phyloP scores from a whole-genome alignment of 208 protist genomes.

The Wallacemonas sp. region DNA sequence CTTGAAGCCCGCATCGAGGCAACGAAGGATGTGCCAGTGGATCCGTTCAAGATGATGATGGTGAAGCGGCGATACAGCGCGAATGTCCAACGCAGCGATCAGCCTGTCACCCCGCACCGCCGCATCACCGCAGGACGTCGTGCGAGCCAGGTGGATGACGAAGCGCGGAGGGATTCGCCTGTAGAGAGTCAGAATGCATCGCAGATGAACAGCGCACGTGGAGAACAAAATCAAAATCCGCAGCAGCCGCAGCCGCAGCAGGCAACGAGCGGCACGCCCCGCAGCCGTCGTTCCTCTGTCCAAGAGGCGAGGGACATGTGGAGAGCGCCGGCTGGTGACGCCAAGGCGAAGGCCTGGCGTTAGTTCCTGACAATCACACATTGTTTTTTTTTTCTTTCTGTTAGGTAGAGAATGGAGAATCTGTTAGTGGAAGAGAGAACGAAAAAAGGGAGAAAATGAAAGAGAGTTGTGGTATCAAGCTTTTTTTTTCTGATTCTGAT shows the following conservation, averaged over 20 bases:
- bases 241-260: too few relatives aligned
- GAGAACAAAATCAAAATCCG: too few relatives aligned
- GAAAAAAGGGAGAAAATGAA: not conserved
- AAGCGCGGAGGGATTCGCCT: too few relatives aligned
- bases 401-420: not conserved
- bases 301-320: conserved; percentile 14
- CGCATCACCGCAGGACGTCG: not conserved
- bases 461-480: not conserved
- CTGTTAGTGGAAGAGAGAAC: conserved; percentile 2
- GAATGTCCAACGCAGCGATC: not conserved
- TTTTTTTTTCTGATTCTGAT: too few relatives aligned
- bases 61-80: conserved; percentile 38
- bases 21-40: conserved; percentile 13
- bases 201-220: too few relatives aligned
- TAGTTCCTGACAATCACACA: too few relatives aligned
- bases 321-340: not conserved
- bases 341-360: not conserved
- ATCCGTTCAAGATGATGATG: conserved; percentile 48
- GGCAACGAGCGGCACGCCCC: not conserved
- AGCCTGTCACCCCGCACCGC: conserved; percentile 9
- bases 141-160: not conserved
- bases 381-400: too few relatives aligned
- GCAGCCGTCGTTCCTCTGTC: not conserved
- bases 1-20: conserved; percentile 12
- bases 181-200: not conserved